A percentile compares a stretch with the other conserved stretches of the same genome.
phyloP scores from a whole-genome alignment of 441 rosid genomes.

The Pelargonium australe region DNA sequence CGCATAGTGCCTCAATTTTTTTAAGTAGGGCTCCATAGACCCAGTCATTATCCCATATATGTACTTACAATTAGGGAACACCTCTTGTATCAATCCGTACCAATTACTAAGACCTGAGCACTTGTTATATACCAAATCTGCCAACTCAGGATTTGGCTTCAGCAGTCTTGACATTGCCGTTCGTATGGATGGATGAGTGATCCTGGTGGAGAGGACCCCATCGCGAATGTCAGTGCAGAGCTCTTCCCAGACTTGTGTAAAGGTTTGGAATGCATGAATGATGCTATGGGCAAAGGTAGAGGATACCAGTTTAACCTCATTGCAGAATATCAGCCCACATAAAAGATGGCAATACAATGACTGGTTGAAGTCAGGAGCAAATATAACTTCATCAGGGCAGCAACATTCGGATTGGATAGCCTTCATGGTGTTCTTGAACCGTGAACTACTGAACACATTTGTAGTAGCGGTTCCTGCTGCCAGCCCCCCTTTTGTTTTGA shows the following conservation, averaged over 20 bases:
- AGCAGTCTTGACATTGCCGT: slow-evolving; percentile 67
- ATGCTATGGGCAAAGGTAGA: slow-evolving; percentile 84
- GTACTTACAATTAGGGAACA: slow-evolving; percentile 85
- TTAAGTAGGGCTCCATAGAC: slow-evolving; percentile 86
- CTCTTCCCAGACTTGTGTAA: slow-evolving; percentile 79
- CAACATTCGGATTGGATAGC: slow-evolving; percentile 55
- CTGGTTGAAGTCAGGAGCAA: slow-evolving; percentile 82
- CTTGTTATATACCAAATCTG: slow-evolving; percentile 43
- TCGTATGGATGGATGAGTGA: slow-evolving; percentile 54
- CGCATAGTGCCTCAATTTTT: slow-evolving; percentile 78
- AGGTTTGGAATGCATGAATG: slow-evolving; percentile 68
- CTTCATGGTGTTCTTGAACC: slow-evolving; percentile 54
- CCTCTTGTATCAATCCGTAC: slow-evolving; percentile 78
- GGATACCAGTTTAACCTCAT: slow-evolving; percentile 59
- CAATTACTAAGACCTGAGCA: slow-evolving; percentile 72
- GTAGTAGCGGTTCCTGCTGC: slow-evolving; percentile 80
- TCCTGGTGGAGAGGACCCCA: slow-evolving; percentile 54
- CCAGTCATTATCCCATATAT: slow-evolving; percentile 96
- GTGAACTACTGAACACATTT: slow-evolving; percentile 56
- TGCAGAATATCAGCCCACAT: slow-evolving; percentile 66
- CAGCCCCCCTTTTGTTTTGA: slow-evolving; percentile 73
- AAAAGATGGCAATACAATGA: slow-evolving; percentile 89
- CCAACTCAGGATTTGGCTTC: slow-evolving; percentile 59
- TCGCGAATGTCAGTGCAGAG: slow-evolving; percentile 53
- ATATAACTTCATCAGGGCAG: slow-evolving; percentile 90